Evolutionary conservation across 345 rosid genomes (phyloP).

Genomic region (Citrus sp.): DNA sequence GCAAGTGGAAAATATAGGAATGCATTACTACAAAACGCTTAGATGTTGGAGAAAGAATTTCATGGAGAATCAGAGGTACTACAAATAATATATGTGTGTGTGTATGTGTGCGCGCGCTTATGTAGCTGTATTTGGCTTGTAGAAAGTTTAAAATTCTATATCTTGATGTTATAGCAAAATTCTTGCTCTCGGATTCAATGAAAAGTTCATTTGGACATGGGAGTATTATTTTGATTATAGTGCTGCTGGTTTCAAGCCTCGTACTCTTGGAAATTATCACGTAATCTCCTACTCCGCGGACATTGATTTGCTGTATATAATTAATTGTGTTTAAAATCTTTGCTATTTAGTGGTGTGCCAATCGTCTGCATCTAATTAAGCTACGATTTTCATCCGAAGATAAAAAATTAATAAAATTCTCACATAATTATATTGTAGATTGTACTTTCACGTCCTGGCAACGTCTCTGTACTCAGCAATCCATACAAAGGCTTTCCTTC

Average conservation of each 20-base stretch:
- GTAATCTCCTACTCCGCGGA: slow-evolving; percentile 16
- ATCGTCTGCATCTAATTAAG: no score
- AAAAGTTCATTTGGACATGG: slow-evolving; percentile 27
- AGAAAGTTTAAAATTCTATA: background rate
- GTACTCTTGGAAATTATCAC: slow-evolving; percentile 74
- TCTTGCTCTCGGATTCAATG: slow-evolving; percentile 60
- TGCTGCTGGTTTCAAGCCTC: slow-evolving; percentile 79
- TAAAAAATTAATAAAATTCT: no score
- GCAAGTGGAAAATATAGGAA: no score
- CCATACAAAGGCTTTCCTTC: slow-evolving; percentile 46
- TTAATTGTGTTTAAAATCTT: background rate
- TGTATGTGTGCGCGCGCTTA: background rate
- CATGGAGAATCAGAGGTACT: no score
- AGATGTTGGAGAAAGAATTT: no score
- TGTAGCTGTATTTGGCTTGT: background rate
- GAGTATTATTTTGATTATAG: slow-evolving; percentile 8
- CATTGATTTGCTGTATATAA: background rate
- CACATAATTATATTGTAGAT: slow-evolving; percentile 30
- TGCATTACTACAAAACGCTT: no score
- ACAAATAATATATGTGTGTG: background rate
- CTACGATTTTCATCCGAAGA: no score
- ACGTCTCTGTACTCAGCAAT: slow-evolving; percentile 41
- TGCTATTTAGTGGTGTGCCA: no score
- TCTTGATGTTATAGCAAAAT: slow-evolving; percentile 44
- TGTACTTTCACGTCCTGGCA: slow-evolving; percentile 80